Percentiles rank a stretch among this genome's conserved stretches.
Evolutionary conservation across 768 basidiomycete species (phyloP).

Genomic region (Porphyrellus cyaneotinctus): DNA sequence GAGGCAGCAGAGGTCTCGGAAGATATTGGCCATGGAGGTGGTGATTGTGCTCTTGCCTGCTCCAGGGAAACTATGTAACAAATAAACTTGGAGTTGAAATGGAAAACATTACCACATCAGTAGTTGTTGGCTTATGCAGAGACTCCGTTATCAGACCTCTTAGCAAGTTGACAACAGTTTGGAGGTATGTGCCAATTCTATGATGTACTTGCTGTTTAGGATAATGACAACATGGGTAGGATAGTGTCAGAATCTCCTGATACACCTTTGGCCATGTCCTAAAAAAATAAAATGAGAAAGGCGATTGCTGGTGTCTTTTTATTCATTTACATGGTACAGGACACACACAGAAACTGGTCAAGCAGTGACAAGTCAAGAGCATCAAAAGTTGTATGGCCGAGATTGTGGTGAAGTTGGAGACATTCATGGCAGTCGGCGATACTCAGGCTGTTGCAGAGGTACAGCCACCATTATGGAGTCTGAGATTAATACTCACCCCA

Average conservation of each 20-base stretch:
- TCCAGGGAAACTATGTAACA: slow-evolving; percentile 35
- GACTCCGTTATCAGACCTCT: slow-evolving; percentile 16
- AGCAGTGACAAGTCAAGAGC: background rate
- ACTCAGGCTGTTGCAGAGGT: slow-evolving; percentile 24
- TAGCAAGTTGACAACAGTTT: slow-evolving; percentile 3
- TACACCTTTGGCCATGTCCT: slow-evolving; percentile 14
- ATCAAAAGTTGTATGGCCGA: slow-evolving; percentile 18
- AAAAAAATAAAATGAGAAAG: background rate
- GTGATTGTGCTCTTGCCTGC: slow-evolving; percentile 36
- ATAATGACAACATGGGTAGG: slow-evolving; percentile 5
- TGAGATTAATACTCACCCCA: background rate
- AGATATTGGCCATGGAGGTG: slow-evolving; percentile 34
- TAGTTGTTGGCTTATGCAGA: slow-evolving; percentile 17
- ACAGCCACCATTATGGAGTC: background rate
- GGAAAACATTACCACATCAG: slow-evolving; percentile 13
- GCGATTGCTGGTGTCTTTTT: slow-evolving; percentile 18
- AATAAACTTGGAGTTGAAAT: slow-evolving; percentile 28
- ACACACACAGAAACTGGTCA: background rate
- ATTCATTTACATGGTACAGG: slow-evolving; percentile 16
- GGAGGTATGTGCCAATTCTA: slow-evolving; percentile 3
- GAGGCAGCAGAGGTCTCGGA: slow-evolving; percentile 30
- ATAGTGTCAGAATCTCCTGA: slow-evolving; percentile 7
- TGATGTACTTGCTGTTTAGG: background rate
- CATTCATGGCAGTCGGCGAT: slow-evolving; percentile 23
- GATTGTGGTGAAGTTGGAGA: slow-evolving; percentile 23